Evolutionary conservation across 495 filamentous ascomycete species (phyloP), one percentile per base, ranked within the genome.

Genomic region (Terfezia claveryi): DNA sequence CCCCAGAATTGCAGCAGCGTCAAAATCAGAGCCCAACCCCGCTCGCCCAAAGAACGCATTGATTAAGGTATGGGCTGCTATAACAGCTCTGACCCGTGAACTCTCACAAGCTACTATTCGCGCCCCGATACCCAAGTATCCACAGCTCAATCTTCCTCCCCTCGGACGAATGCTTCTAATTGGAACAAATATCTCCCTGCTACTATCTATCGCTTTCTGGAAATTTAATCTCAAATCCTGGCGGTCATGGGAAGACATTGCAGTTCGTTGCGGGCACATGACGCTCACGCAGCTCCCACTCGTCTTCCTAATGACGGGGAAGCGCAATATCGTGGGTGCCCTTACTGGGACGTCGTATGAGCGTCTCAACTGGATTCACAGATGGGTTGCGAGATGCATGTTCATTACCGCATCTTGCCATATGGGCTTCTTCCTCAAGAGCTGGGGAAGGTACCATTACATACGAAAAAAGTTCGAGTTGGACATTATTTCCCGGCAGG

Each of bases 211-310:
- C 51, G 68, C 68, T 20, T 62, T 76, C 56, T 69, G 68, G 54
- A 69, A 59, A 37, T 60, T 68, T 58, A 32, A 67, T 62, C 41
- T 54, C 20, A 32, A 59, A 51, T 67, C 51, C 67, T 72, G 37
- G 55, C 61, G 56, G 64, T 70, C 68, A 61, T 83, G 75, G 73
- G 83, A 92, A 64, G 70, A 77, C 52, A 75, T 91, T 54, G 86
- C 77, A 8, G 87, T 80, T 63, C 79, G 85, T 44, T 78, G 78
- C 49, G 86, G 79, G 8, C 88, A 80, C 72, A 72, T 93, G 38
- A 75, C 83, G 16, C 72, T 86, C 55, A 78, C 76, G n/a, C 87
- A 93, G 66, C 63, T 93, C n/a, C 86, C 86, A 2, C 63, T 93
- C 12, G 70, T 93, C 50, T 84, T 84, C 63, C 72, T 91, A 27